phyloP scores from a whole-genome alignment of 345 rosid species.

The Mallotus nudiflorus region DNA sequence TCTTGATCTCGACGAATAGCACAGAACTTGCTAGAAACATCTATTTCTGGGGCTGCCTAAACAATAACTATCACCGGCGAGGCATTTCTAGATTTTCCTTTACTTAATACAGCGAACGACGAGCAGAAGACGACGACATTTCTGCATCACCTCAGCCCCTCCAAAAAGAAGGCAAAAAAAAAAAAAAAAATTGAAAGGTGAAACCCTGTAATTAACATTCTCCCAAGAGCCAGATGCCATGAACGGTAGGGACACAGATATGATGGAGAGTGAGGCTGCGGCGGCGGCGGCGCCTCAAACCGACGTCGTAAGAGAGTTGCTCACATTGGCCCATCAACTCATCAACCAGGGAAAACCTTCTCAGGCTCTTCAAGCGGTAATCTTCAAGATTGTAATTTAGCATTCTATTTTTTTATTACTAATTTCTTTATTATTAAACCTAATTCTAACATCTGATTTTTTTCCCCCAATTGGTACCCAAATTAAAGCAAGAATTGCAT shows the following conservation, averaged over 20 bases:
- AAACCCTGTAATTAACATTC: not conserved
- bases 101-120: too few species aligned
- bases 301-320: conserved; percentile 42
- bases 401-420: too few species aligned
- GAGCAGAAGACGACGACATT: too few species aligned
- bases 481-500: not conserved
- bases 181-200: not conserved
- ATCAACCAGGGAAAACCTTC: conserved; percentile 77
- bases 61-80: too few species aligned
- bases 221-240: conserved; percentile 38
- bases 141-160: too few species aligned
- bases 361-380: conserved; percentile 90
- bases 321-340: conserved; percentile 67
- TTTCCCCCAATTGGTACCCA: not conserved
- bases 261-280: conserved; percentile 55
- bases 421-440: too few species aligned
- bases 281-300: conserved; percentile 11
- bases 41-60: too few species aligned
- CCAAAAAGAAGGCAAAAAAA: not conserved
- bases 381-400: too few species aligned
- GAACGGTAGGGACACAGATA: conserved; percentile 42
- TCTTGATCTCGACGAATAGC: too few species aligned
- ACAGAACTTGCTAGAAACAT: conserved; percentile 36
- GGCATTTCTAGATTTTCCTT: too few species aligned
- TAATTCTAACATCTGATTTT: too few species aligned